A percentile compares a stretch with the other conserved stretches of the same genome.
phyloP scores from a whole-genome alignment of 768 basidiomycete species.

The Termitomyces sp. region DNA sequence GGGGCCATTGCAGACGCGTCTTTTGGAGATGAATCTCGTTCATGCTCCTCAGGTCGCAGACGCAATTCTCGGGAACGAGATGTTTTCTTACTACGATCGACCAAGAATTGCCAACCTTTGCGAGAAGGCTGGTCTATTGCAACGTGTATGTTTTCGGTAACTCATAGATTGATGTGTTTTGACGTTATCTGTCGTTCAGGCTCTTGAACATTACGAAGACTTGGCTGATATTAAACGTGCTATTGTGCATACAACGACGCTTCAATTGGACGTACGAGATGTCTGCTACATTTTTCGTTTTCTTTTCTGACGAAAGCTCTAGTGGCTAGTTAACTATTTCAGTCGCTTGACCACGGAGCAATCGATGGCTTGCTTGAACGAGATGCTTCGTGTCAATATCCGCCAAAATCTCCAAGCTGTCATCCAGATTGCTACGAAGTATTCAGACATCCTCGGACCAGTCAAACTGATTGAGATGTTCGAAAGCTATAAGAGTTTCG shows the following conservation, averaged over 20 bases:
- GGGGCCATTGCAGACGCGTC: conserved; percentile 89
- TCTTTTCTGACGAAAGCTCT: background rate
- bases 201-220: conserved; percentile 97
- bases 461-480: conserved; percentile 99
- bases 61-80: conserved; percentile 97
- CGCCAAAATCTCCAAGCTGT: conserved; percentile 96
- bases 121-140: conserved; percentile 95
- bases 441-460: conserved; percentile 95
- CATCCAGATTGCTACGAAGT: conserved; percentile 97
- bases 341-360: conserved; percentile 96
- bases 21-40: conserved; percentile 96
- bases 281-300: background rate
- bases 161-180: background rate
- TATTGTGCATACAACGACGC: conserved; percentile 83
- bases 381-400: conserved; percentile 96
- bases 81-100: conserved; percentile 96
- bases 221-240: conserved; percentile 98
- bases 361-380: conserved; percentile 92
- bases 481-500: conserved; percentile 95
- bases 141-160: conserved; percentile 59
- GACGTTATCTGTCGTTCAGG: conserved; percentile 42
- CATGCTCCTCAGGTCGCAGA: conserved; percentile 99
- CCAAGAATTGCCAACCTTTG: conserved; percentile 97
- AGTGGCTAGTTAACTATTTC: conserved; percentile 98
- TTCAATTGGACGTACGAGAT: conserved; percentile 71